Evolutionary conservation across 495 filamentous ascomycete species (phyloP), one percentile per base, ranked within the genome.

Genomic region (Xylaria scruposa): DNA sequence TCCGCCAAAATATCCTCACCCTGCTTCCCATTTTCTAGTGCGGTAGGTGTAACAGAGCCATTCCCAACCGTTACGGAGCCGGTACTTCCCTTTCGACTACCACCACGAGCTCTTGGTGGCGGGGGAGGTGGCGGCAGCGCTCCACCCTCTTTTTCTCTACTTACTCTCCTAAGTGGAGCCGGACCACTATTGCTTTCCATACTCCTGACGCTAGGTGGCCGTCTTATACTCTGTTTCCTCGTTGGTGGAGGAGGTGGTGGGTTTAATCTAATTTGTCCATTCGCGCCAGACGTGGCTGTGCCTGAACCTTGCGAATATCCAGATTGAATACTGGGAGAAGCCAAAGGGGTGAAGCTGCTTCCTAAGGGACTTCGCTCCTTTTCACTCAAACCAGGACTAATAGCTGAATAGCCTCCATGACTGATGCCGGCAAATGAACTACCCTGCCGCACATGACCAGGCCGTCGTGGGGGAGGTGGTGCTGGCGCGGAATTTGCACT

Each of bases 1-100:
- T 92, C 90, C 2, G 90, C 91, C 70, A 94, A 72, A 51, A 92
- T 90, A 76, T 91, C 88, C 40, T 70, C 40, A 0, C 78, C 78
- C 67, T 73, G 71, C n/a, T 70, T 71, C 26, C 68, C 70, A 8
- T 4, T 44, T 31, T 53, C 61, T 44, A 46, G 19, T 29, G 44
- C 12, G n/a, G 69, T 19, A 38, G 69, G 49, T 64, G 79, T 81
- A 15, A 80, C 75, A 46, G 80, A 24, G 36, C 76, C 68, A 40
- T 73, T 74, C 51, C 46, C 63, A 36, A 33, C 54, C 71, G 56
- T 70, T 44, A 38, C 42, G 3, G 62, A 46, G 7, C 74, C 72
- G 2, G 49, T 47, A 56, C 74, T 76, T 24, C 53, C 61, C 38
- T 68, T 72, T 38, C 63, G 82, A 63, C 84, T 87, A 24, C 87